Evolutionary conservation across 1,284 basidiomycete species (phyloP).

Genomic region (Cystobasidium slooffiae): DNA sequence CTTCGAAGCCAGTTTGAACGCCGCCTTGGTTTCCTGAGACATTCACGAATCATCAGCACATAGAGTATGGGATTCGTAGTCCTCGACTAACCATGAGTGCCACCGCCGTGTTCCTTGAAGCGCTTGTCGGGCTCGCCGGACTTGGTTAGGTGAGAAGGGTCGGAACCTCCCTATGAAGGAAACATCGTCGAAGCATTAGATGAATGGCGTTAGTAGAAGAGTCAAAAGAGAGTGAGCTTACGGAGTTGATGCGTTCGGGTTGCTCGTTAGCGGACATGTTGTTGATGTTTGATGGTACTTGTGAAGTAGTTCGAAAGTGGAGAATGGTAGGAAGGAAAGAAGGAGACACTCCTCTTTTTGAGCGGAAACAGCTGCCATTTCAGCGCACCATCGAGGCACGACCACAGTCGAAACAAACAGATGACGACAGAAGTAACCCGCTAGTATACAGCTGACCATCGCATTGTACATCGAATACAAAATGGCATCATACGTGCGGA

Average conservation of each 20-base stretch:
- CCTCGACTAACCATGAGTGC: constrained; percentile 44
- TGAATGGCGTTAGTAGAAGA: not conserved
- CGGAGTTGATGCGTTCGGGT: constrained; percentile 42
- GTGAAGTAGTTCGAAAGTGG: not conserved
- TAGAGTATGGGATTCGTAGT: not conserved
- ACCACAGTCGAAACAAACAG: no score
- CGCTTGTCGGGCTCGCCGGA: constrained; percentile 55
- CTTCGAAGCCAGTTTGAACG: constrained; percentile 52
- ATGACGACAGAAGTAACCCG: no score
- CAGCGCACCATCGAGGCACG: no score
- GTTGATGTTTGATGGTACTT: constrained; percentile 4
- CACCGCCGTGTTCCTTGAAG: constrained; percentile 58
- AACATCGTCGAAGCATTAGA: not conserved
- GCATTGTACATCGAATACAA: no score
- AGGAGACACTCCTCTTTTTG: not conserved
- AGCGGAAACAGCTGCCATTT: no score
- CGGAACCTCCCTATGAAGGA: constrained; percentile 50
- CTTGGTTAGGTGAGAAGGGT: constrained; percentile 52
- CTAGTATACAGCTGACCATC: no score
- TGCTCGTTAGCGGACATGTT: constrained; percentile 39
- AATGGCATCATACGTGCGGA: constrained; percentile 4
- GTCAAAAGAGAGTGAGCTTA: not conserved
- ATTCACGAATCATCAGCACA: constrained; percentile 2
- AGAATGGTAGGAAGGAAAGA: constrained; percentile 8
- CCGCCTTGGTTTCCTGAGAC: constrained; percentile 52